Evolutionary conservation across 2,329 filamentous ascomycete genomes (phyloP), one percentile per base, ranked within the genome.

Genomic region (Dothiorella sarmentorum): DNA sequence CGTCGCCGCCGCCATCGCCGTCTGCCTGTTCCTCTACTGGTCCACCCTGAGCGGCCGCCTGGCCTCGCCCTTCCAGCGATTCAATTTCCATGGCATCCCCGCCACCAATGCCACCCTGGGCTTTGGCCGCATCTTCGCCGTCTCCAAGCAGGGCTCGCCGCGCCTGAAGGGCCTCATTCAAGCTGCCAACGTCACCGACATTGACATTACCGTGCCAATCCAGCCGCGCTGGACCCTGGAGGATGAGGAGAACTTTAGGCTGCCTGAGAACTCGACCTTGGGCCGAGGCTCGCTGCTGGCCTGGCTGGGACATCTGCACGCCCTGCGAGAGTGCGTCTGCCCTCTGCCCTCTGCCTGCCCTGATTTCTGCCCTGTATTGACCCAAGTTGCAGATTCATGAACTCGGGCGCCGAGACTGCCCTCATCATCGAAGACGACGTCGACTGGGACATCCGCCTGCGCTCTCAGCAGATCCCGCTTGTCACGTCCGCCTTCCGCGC

Each of bases 361-460:
- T 33, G 33, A 35, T 13, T 7, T 20, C 18, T 40, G 18, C 9
- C 13, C n/a, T n/a, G n/a, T 40, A 40, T 37, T 60, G 17, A 60
- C 26, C 17, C 10, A 3, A 10, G 63, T 22, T 38, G 13, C 59
- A 75, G 72, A 70, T 78, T 78, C 63, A 66, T 78, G n/a, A 66
- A 70, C 15, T 76, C 73, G 43, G 70, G 69, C 38, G 68, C 72
- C 7, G 73, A 75, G 59, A 76, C 75, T 1, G 73, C 71, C 2
- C 68, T 78, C 27, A 74, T 78, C 22, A 68, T 78, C 40, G 75
- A 78, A 67, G 75, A 78, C 64, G 75, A 78, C 59, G 74, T 77
- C 27, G 75, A 78, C 61, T 78, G 73, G 72, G 75, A 77, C 61
- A 73, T 78, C 37, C 75, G 71, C 51, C 68, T 78, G 13, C 74